phyloP scores from a whole-genome alignment of 2,329 filamentous ascomycete genomes.

The Cercospora canescens region DNA sequence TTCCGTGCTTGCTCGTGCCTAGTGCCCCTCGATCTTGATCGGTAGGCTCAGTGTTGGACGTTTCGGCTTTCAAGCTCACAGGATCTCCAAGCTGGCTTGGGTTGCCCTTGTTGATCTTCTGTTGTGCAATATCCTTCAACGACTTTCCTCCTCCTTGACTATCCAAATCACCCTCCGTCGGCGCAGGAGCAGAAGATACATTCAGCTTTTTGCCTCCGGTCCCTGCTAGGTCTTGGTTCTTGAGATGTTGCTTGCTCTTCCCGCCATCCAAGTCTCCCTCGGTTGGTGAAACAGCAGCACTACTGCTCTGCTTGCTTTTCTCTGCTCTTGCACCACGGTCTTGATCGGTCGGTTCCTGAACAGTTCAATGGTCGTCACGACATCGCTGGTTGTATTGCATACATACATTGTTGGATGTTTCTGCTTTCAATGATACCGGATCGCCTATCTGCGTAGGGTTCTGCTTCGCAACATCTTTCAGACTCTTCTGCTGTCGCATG shows the following conservation, averaged over 20 bases:
- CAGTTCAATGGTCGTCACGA: background rate
- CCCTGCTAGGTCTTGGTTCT: slow-evolving; percentile 9
- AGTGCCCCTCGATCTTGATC: slow-evolving; percentile 35
- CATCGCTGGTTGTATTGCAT: background rate
- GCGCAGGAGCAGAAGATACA: slow-evolving; percentile 6
- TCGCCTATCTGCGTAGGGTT: slow-evolving; percentile 38
- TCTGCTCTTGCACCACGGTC: slow-evolving; percentile 34
- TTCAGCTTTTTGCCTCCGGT: slow-evolving; percentile 8
- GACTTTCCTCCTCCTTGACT: slow-evolving; percentile 18
- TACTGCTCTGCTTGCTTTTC: slow-evolving; percentile 14
- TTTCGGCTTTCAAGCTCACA: slow-evolving; percentile 39
- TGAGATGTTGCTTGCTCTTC: background rate
- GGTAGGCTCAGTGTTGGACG: slow-evolving; percentile 35
- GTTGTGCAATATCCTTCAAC: slow-evolving; percentile 27
- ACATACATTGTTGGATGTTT: slow-evolving; percentile 33
- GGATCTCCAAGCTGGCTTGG: slow-evolving; percentile 39
- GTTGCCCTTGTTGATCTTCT: slow-evolving; percentile 33
- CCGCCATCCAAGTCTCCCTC: slow-evolving; percentile 4
- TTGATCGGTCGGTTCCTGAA: slow-evolving; percentile 33
- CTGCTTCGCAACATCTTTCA: slow-evolving; percentile 28
- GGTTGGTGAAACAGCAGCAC: slow-evolving; percentile 7
- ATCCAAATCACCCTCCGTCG: slow-evolving; percentile 21
- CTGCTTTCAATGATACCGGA: slow-evolving; percentile 38
- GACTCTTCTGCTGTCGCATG: slow-evolving; percentile 18
- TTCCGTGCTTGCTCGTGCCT: slow-evolving; percentile 29